Conservation (phyloP, 768 basidiomycete genomes). For the Mycena haematopus region DNA sequence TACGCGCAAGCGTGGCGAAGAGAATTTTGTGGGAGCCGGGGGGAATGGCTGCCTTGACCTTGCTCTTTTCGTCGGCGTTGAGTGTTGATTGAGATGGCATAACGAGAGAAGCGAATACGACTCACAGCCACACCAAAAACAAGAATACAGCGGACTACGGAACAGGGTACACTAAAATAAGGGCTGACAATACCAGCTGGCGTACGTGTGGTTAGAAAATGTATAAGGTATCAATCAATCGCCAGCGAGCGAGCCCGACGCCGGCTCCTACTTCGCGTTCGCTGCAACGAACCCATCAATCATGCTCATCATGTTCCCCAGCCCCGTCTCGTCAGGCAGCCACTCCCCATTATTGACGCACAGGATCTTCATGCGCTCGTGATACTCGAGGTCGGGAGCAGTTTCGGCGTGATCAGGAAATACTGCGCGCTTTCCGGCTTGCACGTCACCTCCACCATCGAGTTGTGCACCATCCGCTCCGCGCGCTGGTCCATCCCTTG, state of each 20-base stretch:
- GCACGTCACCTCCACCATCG: slow-evolving; percentile 95
- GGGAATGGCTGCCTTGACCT: slow-evolving; percentile 70
- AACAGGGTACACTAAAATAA: slow-evolving; percentile 2
- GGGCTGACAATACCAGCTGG: background rate
- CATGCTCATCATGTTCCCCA: slow-evolving; percentile 80
- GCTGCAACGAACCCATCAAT: slow-evolving; percentile 53
- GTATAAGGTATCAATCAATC: background rate
- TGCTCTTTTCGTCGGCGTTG: slow-evolving; percentile 75
- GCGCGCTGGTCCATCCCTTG: slow-evolving; percentile 98
- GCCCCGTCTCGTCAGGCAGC: slow-evolving; percentile 71
- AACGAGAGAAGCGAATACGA: too few species aligned
- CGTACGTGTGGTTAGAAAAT: slow-evolving; percentile 7
- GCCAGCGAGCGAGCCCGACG: background rate
- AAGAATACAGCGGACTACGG: background rate
- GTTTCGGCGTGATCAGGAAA: slow-evolving; percentile 98
- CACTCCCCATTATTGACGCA: slow-evolving; percentile 96
- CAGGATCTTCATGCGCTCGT: slow-evolving; percentile 91
- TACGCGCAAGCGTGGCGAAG: slow-evolving; percentile 80
- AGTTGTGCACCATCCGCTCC: slow-evolving; percentile 94
- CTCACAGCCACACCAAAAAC: too few species aligned
- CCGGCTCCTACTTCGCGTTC: slow-evolving; percentile 15
- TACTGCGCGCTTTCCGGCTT: slow-evolving; percentile 91
- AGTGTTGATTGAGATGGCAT: slow-evolving; percentile 83
- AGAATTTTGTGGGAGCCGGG: slow-evolving; percentile 74
- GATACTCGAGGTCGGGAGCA: slow-evolving; percentile 88